Evolutionary conservation across 148 eudicot species (phyloP), one percentile per base, ranked within the genome.

Genomic region (Arbutus unedo): DNA sequence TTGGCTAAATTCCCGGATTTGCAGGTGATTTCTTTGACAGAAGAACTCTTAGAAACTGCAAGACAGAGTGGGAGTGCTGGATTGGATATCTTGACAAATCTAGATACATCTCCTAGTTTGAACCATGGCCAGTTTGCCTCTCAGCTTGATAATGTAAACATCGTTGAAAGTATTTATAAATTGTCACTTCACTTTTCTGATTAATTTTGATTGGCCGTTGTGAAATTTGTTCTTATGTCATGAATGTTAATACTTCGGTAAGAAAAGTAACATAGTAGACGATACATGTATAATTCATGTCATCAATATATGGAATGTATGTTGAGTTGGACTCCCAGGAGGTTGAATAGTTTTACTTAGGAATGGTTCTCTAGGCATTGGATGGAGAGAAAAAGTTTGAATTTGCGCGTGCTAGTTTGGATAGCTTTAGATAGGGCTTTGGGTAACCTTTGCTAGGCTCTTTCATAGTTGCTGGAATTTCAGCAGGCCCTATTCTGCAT

Each of bases 21-120:
- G 82, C 92, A 97, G 99, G 98, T 97, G 84, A 97, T 97, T 85
- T 90, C 89, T 74, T 84, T 97, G 88, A 97, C 99, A 16, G 94
- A 97, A 90, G 99, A 97, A 87, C 88, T 97, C 81, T 89, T 97
- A 87, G 92, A 83, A 80, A 93, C 99, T 81, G 94, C 99, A 74
- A 93, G 85, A 85, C 93, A 93, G 87, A 91, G 82, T 88, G 98
- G 89, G 79, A 86, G 79, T 87, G 84, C 93, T 48, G 91, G 84
- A 83, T 85, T 85, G 44, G 87, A 59, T 81, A 82, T 83, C 45
- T 89, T 88, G 74, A 76, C 88, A 54, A 84, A 87, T 83, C 85
- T 88, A 78, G 89, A 87, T 84, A 81, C 87, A 79, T 92, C 98
- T 86, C 77, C 86, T 71, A 79, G 79, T 77, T 81, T 81, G 76